These are phyloP conservation scores for Gynandropsis gynandra DNA, from an alignment of 345 rosid species.

Conservation along the genomic window DNA sequence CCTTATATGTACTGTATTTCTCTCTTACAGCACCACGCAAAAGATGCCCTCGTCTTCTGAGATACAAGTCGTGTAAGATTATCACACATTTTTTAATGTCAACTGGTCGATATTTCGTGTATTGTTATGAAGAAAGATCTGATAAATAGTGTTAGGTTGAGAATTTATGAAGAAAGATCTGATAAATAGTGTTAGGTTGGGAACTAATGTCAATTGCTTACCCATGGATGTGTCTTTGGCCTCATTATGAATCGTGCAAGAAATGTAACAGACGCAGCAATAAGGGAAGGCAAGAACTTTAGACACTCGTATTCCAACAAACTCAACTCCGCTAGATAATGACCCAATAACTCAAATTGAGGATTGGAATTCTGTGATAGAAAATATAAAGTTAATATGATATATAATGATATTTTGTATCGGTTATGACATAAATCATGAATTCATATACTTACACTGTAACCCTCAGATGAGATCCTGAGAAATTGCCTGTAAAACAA, in stretches of 20 bases:
- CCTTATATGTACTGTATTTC: constrained; percentile 59
- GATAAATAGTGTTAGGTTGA: background rate
- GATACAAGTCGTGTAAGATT: constrained; percentile 40
- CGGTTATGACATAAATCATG: background rate
- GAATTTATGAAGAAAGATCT: background rate
- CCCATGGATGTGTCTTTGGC: constrained; percentile 57
- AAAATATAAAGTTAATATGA: background rate
- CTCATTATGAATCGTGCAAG: constrained; percentile 43
- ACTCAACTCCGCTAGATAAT: constrained; percentile 63
- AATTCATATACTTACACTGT: constrained; percentile 31
- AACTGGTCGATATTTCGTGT: constrained; percentile 42
- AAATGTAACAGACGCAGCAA: constrained; percentile 56
- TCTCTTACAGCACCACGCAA: constrained; percentile 40
- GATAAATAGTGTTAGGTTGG: background rate
- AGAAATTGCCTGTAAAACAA: constrained; percentile 36
- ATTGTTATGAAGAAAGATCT: constrained; percentile 28
- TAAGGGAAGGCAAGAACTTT: constrained; percentile 50
- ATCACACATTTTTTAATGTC: constrained; percentile 47
- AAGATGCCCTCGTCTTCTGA: constrained; percentile 35
- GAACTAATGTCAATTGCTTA: constrained; percentile 23
- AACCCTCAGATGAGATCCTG: constrained; percentile 36
- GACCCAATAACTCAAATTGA: constrained; percentile 50
- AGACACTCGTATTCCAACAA: constrained; percentile 56
- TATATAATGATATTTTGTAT: background rate
- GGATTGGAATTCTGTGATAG: constrained; percentile 30